Percentiles rank a stretch among this genome's conserved stretches.
These are phyloP conservation scores for Pythium plurisporium DNA, from an alignment of 352 stramenopile species.

Conservation along the genomic window DNA sequence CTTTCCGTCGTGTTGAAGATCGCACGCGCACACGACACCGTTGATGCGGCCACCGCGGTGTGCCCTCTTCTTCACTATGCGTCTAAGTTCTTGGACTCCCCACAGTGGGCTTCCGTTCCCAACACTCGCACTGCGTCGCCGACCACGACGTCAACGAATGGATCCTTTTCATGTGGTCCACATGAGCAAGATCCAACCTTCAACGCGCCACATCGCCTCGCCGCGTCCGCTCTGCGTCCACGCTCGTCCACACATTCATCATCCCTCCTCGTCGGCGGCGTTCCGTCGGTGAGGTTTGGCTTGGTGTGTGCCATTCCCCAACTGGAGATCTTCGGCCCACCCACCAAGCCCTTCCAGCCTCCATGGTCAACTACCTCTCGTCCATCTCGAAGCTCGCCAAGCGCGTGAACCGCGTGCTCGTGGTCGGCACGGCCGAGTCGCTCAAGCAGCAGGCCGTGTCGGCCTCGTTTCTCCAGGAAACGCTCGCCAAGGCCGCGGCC, in stretches of 20 bases:
- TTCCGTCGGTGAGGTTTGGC: slow-evolving; percentile 4
- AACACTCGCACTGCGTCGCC: too few species aligned
- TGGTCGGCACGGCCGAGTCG: slow-evolving; percentile 45
- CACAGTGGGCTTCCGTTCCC: too few species aligned
- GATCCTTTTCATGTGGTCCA: too few species aligned
- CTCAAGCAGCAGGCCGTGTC: slow-evolving; percentile 29
- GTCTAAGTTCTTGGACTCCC: too few species aligned
- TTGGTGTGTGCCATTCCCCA: slow-evolving; percentile 18
- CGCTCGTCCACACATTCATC: not conserved
- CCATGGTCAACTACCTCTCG: slow-evolving; percentile 38
- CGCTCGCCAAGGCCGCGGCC: slow-evolving; percentile 22
- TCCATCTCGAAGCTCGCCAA: slow-evolving; percentile 13
- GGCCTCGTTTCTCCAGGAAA: slow-evolving; percentile 35
- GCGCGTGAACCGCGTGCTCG: slow-evolving; percentile 50
- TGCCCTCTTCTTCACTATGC: too few species aligned
- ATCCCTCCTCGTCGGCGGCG: not conserved
- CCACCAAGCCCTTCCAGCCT: not conserved
- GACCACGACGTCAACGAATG: too few species aligned
- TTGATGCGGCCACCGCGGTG: too few species aligned
- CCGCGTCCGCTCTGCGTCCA: not conserved
- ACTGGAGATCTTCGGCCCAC: slow-evolving; percentile 4
- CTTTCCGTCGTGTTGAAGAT: too few species aligned
- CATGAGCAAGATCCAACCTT: slow-evolving; percentile 5
- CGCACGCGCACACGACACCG: slow-evolving; percentile 3
- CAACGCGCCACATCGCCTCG: not conserved